A percentile compares a stretch with the other conserved stretches of the same genome.
phyloP scores from a whole-genome alignment of 345 rosid genomes.

The Heritiera fomes region DNA sequence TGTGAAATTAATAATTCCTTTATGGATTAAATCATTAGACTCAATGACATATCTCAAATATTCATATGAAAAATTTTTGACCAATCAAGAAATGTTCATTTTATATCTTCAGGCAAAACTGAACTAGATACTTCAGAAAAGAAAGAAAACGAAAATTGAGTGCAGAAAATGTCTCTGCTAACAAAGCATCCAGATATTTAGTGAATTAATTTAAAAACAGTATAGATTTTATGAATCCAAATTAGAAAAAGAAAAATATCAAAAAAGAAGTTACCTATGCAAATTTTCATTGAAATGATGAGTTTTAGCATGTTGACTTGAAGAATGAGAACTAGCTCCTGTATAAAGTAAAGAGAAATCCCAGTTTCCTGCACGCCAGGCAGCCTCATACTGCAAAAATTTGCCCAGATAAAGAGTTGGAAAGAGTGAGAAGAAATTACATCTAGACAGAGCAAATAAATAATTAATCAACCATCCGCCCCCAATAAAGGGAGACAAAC shows the following conservation, averaged over 20 bases:
- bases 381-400: slow-evolving; percentile 86
- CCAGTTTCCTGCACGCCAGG: slow-evolving; percentile 98
- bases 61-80: background rate
- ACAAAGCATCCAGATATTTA: background rate
- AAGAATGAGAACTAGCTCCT: slow-evolving; percentile 42
- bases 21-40: background rate
- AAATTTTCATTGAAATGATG: slow-evolving; percentile 73
- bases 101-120: background rate
- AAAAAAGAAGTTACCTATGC: slow-evolving; percentile 58
- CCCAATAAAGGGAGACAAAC: background rate
- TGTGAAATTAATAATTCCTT: background rate
- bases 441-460: slow-evolving; percentile 6
- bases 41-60: background rate
- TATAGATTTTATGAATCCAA: background rate
- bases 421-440: background rate
- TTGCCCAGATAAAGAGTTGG: background rate
- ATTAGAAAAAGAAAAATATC: background rate
- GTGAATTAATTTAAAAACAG: background rate
- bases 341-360: slow-evolving; percentile 72
- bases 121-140: slow-evolving; percentile 7
- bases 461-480: background rate
- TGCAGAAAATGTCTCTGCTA: background rate
- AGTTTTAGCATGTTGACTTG: slow-evolving; percentile 47
- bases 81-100: background rate
- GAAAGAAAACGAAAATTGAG: background rate